Evolutionary conservation across 352 stramenopile species (phyloP).

Genomic region (Phytophthora pseudosyringae): DNA sequence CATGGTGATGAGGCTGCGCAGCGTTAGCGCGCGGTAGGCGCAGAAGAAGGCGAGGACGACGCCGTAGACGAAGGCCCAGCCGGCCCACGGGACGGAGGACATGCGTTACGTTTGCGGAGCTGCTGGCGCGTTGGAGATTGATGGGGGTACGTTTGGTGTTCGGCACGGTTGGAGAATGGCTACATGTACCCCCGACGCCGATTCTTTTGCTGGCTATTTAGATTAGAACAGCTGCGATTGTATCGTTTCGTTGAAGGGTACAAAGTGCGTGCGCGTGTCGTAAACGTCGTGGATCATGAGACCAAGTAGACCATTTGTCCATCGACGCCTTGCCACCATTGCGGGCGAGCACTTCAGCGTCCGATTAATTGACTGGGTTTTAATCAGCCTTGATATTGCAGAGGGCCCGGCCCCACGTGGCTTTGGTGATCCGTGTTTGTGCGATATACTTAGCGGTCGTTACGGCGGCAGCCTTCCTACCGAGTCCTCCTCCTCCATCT

Average conservation of each 20-base stretch:
- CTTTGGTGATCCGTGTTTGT: too few species aligned
- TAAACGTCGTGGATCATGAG: background rate
- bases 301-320: background rate
- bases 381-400: too few species aligned
- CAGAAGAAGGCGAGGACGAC: conserved; percentile 44
- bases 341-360: background rate
- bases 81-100: conserved; percentile 24
- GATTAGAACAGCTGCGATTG: background rate
- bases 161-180: background rate
- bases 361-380: too few species aligned
- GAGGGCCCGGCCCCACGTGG: too few species aligned
- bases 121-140: background rate
- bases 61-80: conserved; percentile 47
- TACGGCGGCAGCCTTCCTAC: too few species aligned
- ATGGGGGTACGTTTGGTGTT: conserved; percentile 8
- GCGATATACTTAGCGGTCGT: too few species aligned
- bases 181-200: too few species aligned
- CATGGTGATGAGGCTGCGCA: conserved; percentile 36
- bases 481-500: too few species aligned
- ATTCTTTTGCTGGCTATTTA: too few species aligned
- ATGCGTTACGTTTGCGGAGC: background rate
- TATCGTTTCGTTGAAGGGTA: conserved; percentile 3
- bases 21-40: conserved; percentile 24
- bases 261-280: background rate
- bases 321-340: background rate